phyloP scores from a whole-genome alignment of 2,329 filamentous ascomycete species.

The Phyllosticta ampelicida region DNA sequence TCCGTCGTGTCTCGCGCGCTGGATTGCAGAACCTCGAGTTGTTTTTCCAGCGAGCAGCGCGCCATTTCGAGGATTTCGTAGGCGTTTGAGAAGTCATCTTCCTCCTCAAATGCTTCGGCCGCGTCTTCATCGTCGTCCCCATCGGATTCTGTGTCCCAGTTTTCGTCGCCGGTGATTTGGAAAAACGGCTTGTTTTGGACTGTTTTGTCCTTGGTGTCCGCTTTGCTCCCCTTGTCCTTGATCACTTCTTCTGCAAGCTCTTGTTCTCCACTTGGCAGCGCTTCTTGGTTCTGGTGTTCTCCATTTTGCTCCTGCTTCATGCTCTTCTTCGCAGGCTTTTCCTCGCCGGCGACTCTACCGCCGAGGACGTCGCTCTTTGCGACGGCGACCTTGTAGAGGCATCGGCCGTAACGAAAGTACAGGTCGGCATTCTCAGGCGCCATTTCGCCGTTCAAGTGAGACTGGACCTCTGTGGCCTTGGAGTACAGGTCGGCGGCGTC shows the following conservation, averaged over 20 bases:
- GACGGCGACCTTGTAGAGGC: slow-evolving; percentile 87
- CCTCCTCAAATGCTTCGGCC: slow-evolving; percentile 38
- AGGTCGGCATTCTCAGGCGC: slow-evolving; percentile 84
- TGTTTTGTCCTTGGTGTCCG: slow-evolving; percentile 25
- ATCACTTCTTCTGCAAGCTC: slow-evolving; percentile 33
- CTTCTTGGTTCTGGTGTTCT: slow-evolving; percentile 24
- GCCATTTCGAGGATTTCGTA: slow-evolving; percentile 55
- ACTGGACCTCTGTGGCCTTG: slow-evolving; percentile 73
- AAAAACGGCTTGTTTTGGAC: slow-evolving; percentile 67
- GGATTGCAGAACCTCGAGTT: slow-evolving; percentile 36
- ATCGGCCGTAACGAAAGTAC: slow-evolving; percentile 87
- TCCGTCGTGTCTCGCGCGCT: slow-evolving; percentile 22
- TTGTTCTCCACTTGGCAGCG: slow-evolving; percentile 25
- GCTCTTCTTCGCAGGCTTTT: slow-evolving; percentile 36
- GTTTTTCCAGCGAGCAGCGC: slow-evolving; percentile 47
- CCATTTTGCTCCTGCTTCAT: slow-evolving; percentile 31
- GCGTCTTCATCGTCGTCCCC: slow-evolving; percentile 49
- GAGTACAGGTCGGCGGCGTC: slow-evolving; percentile 79
- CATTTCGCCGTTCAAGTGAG: slow-evolving; percentile 83
- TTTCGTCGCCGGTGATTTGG: slow-evolving; percentile 88
- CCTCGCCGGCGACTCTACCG: slow-evolving; percentile 56
- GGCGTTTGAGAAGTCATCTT: slow-evolving; percentile 53
- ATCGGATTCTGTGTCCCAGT: slow-evolving; percentile 69
- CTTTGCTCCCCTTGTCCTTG: slow-evolving; percentile 34
- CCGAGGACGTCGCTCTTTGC: slow-evolving; percentile 91